Percentiles rank a stretch among this genome's conserved stretches.
Evolutionary conservation across 306 rosid species (phyloP).

Genomic region (Betula pendula): DNA sequence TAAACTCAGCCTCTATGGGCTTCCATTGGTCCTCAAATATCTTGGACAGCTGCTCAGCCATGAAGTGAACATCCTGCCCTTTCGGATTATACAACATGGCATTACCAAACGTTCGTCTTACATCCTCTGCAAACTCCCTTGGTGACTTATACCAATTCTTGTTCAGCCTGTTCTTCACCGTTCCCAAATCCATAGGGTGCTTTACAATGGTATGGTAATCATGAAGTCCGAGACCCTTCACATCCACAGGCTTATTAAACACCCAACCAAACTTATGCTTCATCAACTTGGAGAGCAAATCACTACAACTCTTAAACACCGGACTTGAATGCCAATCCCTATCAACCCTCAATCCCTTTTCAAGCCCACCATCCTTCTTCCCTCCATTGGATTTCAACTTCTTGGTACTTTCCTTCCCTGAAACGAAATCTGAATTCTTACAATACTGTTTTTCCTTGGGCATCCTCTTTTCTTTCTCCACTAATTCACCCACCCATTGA

Average conservation of each 20-base stretch:
- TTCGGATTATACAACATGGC: conserved; percentile 90
- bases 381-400: conserved; percentile 64
- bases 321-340: conserved; percentile 51
- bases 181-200: conserved; percentile 94
- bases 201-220: conserved; percentile 75
- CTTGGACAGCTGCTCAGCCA: conserved; percentile 80
- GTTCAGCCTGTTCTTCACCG: conserved; percentile 73
- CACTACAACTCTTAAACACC: conserved; percentile 78
- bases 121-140: conserved; percentile 96
- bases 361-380: conserved; percentile 65
- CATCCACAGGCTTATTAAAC: conserved; percentile 90
- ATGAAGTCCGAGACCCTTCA: conserved; percentile 73
- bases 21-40: conserved; percentile 85
- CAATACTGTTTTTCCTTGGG: conserved; percentile 88
- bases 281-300: conserved; percentile 83
- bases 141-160: conserved; percentile 94
- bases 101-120: conserved; percentile 81
- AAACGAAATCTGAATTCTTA: conserved; percentile 71
- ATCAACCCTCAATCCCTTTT: conserved; percentile 44
- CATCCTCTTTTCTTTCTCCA: conserved; percentile 85
- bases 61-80: conserved; percentile 92
- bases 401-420: conserved; percentile 84
- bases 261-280: conserved; percentile 95
- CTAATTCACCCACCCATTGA: conserved; percentile 52
- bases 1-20: conserved; percentile 75